Percentiles rank a stretch among this genome's conserved stretches.
Conservation (phyloP, 805 yeast genomes). For the Kodamaea sagamina region DNA sequence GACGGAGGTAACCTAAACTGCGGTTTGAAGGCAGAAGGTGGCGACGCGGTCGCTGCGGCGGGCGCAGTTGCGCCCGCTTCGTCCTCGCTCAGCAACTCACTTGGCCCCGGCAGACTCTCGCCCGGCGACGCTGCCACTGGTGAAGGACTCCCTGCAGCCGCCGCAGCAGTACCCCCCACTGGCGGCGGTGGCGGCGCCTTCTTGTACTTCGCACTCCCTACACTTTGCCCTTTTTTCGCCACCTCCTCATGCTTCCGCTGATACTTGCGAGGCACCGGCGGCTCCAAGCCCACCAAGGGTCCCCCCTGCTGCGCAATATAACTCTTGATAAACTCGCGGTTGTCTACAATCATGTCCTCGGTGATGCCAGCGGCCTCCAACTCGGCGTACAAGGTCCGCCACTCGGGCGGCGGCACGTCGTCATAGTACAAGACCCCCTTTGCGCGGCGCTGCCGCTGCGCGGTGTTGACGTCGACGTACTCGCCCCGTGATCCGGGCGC, state of each 20-base stretch:
- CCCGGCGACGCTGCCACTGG: constrained; percentile 17
- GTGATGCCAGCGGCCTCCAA: constrained; percentile 76
- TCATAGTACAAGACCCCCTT: constrained; percentile 71
- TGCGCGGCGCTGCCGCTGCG: constrained; percentile 56
- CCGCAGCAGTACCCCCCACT: too few relatives aligned
- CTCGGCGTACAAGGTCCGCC: constrained; percentile 74
- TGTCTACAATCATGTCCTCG: constrained; percentile 87
- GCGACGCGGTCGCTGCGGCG: constrained; percentile 13
- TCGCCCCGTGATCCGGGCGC: constrained; percentile 71
- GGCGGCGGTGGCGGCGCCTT: constrained; percentile 48
- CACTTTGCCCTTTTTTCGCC: constrained; percentile 16
- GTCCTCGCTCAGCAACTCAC: neutral
- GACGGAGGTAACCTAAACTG: constrained; percentile 41
- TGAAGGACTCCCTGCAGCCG: constrained; percentile 8
- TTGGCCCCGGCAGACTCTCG: constrained; percentile 6
- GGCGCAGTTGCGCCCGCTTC: constrained; percentile 4
- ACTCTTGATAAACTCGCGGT: constrained; percentile 77
- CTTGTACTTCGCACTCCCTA: constrained; percentile 21
- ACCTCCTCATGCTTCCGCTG: constrained; percentile 34
- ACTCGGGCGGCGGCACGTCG: constrained; percentile 78
- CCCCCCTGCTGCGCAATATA: constrained; percentile 76
- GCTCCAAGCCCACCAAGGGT: constrained; percentile 79
- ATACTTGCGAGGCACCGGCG: constrained; percentile 72
- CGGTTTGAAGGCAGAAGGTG: constrained; percentile 19
- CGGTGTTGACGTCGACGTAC: constrained; percentile 45